These are phyloP conservation scores for Geoglossum glabrum DNA, from an alignment of 495 filamentous ascomycete species.

Conservation along the genomic window DNA sequence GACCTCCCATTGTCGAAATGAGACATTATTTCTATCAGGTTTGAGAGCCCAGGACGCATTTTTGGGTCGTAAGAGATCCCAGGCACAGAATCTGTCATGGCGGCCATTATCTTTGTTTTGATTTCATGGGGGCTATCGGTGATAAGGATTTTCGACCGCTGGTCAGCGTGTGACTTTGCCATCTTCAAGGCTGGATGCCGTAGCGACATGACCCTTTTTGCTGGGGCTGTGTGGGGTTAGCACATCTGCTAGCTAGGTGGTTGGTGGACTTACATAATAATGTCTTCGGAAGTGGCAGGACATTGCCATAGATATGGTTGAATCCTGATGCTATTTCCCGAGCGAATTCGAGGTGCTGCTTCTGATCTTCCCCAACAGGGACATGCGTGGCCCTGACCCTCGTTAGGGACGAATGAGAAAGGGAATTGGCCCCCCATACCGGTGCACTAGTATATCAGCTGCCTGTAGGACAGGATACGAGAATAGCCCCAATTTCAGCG, in stretches of 20 bases:
- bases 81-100: constrained; percentile 54
- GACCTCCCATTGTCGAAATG: constrained; percentile 33
- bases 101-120: constrained; percentile 39
- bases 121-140: constrained; percentile 46
- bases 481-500: constrained; percentile 76
- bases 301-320: constrained; percentile 44
- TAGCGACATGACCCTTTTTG: constrained; percentile 78
- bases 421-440: constrained; percentile 22
- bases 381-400: constrained; percentile 62
- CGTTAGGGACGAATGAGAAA: background rate
- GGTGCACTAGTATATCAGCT: constrained; percentile 78
- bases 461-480: constrained; percentile 93
- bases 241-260: background rate
- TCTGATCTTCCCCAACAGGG: constrained; percentile 84
- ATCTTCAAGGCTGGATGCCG: constrained; percentile 60
- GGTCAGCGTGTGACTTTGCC: constrained; percentile 66
- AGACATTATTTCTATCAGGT: constrained; percentile 57
- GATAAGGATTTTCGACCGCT: constrained; percentile 59
- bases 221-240: constrained; percentile 31
- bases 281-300: constrained; percentile 51
- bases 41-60: constrained; percentile 61
- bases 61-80: constrained; percentile 50
- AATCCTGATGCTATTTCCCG: constrained; percentile 68
- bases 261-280: constrained; percentile 41
- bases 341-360: constrained; percentile 83